Evolutionary conservation across 2,329 filamentous ascomycete genomes (phyloP).

Genomic region (Passalora sequoiae): DNA sequence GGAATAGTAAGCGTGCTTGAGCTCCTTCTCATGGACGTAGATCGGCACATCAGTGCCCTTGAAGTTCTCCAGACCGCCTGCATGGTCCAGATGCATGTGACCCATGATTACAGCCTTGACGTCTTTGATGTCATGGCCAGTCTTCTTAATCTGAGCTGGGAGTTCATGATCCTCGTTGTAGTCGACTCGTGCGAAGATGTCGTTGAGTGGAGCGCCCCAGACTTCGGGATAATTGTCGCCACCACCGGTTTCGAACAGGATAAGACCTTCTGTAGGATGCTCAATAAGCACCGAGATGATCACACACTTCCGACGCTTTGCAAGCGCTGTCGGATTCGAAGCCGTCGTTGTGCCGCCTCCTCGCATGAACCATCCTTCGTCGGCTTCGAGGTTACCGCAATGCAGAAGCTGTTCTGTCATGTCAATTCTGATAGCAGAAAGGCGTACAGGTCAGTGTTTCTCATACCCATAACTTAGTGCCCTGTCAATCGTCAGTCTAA

Average conservation of each 20-base stretch:
- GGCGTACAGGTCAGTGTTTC: neutral
- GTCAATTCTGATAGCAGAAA: too few relatives aligned
- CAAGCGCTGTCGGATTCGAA: slow-evolving; percentile 28
- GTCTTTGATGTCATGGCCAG: slow-evolving; percentile 35
- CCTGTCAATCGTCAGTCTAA: slow-evolving; percentile 19
- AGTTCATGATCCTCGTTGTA: slow-evolving; percentile 20
- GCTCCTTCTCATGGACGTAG: slow-evolving; percentile 36
- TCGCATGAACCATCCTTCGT: slow-evolving; percentile 35
- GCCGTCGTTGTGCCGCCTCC: slow-evolving; percentile 28
- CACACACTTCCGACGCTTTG: slow-evolving; percentile 29
- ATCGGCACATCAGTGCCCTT: slow-evolving; percentile 33
- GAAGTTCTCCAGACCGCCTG: slow-evolving; percentile 35
- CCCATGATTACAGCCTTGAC: slow-evolving; percentile 36
- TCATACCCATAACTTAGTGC: slow-evolving; percentile 36
- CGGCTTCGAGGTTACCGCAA: slow-evolving; percentile 34
- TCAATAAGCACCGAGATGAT: slow-evolving; percentile 28
- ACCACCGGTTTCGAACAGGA: slow-evolving; percentile 36
- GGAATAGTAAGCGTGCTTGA: slow-evolving; percentile 36
- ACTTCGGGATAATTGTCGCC: slow-evolving; percentile 32
- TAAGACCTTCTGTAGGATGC: slow-evolving; percentile 34
- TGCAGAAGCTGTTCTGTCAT: slow-evolving; percentile 28
- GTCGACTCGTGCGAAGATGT: slow-evolving; percentile 33
- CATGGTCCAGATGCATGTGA: slow-evolving; percentile 37
- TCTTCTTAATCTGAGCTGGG: slow-evolving; percentile 21
- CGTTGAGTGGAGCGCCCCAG: slow-evolving; percentile 30